phyloP scores from a whole-genome alignment of 345 rosid genomes.

The Adansonia digitata region DNA sequence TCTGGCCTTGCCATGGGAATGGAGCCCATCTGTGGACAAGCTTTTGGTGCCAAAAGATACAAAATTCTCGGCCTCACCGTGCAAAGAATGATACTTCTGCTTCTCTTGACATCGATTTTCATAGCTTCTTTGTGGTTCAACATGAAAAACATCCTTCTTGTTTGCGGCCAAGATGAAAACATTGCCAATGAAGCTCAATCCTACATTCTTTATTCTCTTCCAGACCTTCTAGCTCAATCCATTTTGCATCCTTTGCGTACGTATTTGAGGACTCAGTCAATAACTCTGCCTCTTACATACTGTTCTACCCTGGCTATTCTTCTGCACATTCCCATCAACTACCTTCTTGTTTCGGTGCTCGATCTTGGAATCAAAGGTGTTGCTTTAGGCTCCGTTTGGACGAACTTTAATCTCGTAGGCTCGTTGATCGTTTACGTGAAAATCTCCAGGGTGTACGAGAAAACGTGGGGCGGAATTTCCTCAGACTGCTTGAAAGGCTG shows the following conservation, averaged over 20 bases:
- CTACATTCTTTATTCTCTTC: constrained; percentile 65
- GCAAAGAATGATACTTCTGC: constrained; percentile 61
- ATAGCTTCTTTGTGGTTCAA: constrained; percentile 67
- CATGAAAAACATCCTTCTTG: constrained; percentile 55
- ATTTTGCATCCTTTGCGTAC: constrained; percentile 73
- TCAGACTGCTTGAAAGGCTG: constrained; percentile 55
- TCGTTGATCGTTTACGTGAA: constrained; percentile 49
- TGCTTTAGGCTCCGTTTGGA: constrained; percentile 68
- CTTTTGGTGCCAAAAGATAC: constrained; percentile 73
- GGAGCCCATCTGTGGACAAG: constrained; percentile 93
- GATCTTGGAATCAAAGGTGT: constrained; percentile 68
- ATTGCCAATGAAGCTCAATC: constrained; percentile 60
- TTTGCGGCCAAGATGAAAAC: constrained; percentile 55
- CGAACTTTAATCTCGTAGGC: constrained; percentile 55
- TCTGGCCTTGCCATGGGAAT: constrained; percentile 87
- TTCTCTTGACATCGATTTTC: constrained; percentile 52
- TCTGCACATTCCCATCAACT: constrained; percentile 65
- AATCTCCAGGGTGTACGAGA: constrained; percentile 49
- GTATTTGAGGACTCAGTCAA: constrained; percentile 71
- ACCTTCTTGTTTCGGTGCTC: constrained; percentile 50
- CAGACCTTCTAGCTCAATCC: constrained; percentile 66
- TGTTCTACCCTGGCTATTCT: constrained; percentile 57
- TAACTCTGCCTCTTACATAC: constrained; percentile 59
- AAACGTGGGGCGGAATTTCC: constrained; percentile 64
- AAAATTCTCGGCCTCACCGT: constrained; percentile 68